Percentiles rank a stretch among this genome's conserved stretches.
phyloP scores from a whole-genome alignment of 768 basidiomycete genomes.

The Cubamyces sp. region DNA sequence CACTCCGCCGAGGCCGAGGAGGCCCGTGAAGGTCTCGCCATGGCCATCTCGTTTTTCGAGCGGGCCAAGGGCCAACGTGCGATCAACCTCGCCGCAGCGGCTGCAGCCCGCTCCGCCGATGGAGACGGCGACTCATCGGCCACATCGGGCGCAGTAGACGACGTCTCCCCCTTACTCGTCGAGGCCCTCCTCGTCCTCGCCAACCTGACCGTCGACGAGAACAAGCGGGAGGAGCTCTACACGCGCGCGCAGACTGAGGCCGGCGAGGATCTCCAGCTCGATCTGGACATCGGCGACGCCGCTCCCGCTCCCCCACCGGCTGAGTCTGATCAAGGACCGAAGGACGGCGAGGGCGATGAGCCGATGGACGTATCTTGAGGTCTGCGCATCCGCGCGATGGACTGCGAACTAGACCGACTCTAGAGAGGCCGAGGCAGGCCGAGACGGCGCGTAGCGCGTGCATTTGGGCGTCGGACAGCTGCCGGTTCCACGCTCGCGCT shows the following conservation, averaged over 20 bases:
- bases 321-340: conserved; percentile 28
- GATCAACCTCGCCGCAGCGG: not conserved
- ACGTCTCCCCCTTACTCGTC: conserved; percentile 41
- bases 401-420: not conserved
- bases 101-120: not conserved
- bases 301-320: conserved; percentile 15
- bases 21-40: conserved; percentile 53
- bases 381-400: not conserved
- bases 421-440: conserved; percentile 3
- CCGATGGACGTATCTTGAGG: conserved; percentile 12
- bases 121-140: not conserved
- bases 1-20: conserved; percentile 55
- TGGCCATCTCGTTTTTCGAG: conserved; percentile 44
- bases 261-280: conserved; percentile 43
- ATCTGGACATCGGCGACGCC: conserved; percentile 16
- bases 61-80: conserved; percentile 33
- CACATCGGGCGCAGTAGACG: conserved; percentile 10
- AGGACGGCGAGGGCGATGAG: not conserved
- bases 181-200: conserved; percentile 64
- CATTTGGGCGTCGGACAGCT: not conserved
- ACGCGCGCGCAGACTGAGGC: conserved; percentile 52
- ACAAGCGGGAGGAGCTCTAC: conserved; percentile 55
- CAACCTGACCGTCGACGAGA: conserved; percentile 55
- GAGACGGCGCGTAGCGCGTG: not conserved
- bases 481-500: not conserved